phyloP scores from a whole-genome alignment of 305 asterid genomes.

The Ilex paraguariensis region DNA sequence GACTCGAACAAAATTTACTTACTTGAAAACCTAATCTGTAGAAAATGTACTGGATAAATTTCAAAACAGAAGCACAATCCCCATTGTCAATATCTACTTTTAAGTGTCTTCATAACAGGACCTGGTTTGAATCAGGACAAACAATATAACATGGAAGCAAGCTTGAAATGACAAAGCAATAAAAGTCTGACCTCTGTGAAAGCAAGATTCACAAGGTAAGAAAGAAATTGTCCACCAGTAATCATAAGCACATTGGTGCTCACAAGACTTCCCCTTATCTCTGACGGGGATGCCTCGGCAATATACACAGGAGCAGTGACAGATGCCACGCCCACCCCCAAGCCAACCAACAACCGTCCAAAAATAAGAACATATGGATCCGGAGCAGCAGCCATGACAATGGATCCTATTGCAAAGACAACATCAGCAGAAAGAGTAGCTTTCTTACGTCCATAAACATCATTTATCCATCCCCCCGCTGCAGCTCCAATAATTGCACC shows the following conservation, averaged over 20 bases:
- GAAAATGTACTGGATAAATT: too few species aligned
- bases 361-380: slow-evolving; percentile 74
- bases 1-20: too few species aligned
- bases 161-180: slow-evolving; percentile 3
- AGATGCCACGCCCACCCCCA: slow-evolving; percentile 94
- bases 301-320: slow-evolving; percentile 96
- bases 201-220: slow-evolving; percentile 93
- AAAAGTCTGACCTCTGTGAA: slow-evolving; percentile 79
- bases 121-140: too few species aligned
- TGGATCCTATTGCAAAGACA: slow-evolving; percentile 70
- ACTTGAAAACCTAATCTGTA: too few species aligned
- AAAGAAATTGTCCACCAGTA: slow-evolving; percentile 94
- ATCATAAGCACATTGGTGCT: slow-evolving; percentile 98
- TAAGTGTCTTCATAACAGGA: too few species aligned
- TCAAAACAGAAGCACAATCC: too few species aligned
- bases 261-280: slow-evolving; percentile 92
- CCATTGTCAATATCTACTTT: too few species aligned
- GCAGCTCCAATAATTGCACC: slow-evolving; percentile 97
- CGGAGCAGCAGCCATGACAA: slow-evolving; percentile 83
- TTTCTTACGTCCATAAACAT: slow-evolving; percentile 80
- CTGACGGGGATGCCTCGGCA: slow-evolving; percentile 91
- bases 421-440: slow-evolving; percentile 92
- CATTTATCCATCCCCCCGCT: slow-evolving; percentile 87
- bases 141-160: neutral
- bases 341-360: slow-evolving; percentile 80